phyloP scores from a whole-genome alignment of 1,139 yeast species.

The Debaryomycetaceae sp. region DNA sequence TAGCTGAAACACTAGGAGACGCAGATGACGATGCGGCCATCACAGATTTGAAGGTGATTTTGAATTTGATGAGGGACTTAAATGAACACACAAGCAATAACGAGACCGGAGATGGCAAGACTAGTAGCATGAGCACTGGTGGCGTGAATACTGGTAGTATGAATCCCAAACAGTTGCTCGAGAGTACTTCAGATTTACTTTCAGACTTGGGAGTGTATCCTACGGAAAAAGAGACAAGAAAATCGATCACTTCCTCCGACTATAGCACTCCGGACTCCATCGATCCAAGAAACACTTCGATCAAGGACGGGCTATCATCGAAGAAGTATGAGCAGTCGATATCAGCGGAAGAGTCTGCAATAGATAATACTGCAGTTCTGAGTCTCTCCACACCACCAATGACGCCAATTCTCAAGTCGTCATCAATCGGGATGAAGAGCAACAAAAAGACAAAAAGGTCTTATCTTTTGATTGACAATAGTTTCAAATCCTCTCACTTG shows the following conservation, averaged over 20 bases:
- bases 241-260: neutral
- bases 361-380: neutral
- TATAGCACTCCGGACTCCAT: neutral
- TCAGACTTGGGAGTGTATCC: neutral
- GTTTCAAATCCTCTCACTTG: neutral
- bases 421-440: neutral
- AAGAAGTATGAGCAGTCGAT: neutral
- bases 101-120: neutral
- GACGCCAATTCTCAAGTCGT: slow-evolving; percentile 1
- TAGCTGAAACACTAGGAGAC: neutral
- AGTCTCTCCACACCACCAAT: slow-evolving; percentile 5
- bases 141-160: neutral
- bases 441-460: slow-evolving; percentile 2
- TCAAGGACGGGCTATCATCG: neutral
- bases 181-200: neutral
- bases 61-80: slow-evolving; percentile 3
- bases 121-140: neutral
- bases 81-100: neutral
- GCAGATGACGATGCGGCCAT: slow-evolving; percentile 1
- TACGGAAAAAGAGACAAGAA: neutral
- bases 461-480: slow-evolving; percentile 1
- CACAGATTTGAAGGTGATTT: slow-evolving; percentile 3
- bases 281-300: neutral
- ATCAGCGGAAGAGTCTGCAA: neutral
- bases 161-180: neutral